Percentiles rank a stretch among this genome's conserved stretches.
phyloP scores from a whole-genome alignment of 768 basidiomycete species.

The Leucocoprinus sp. region DNA sequence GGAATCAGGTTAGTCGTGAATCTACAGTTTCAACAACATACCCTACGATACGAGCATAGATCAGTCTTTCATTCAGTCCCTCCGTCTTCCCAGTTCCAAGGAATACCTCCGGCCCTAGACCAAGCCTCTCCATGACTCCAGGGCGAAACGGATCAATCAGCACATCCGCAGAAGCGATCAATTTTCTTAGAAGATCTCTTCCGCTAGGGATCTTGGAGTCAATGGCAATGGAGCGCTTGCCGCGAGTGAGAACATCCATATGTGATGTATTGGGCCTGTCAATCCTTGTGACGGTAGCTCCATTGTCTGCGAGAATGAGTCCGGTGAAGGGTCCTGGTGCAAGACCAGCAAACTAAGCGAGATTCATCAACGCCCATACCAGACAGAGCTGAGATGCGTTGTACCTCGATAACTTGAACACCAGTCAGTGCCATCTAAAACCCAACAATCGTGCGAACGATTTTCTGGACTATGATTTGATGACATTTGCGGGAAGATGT shows the following conservation, averaged over 20 bases:
- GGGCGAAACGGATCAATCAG: conserved; percentile 81
- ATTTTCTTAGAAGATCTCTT: conserved; percentile 40
- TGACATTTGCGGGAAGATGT: conserved; percentile 1
- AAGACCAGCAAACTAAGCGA: conserved; percentile 63
- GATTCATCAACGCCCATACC: not conserved
- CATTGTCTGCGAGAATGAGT: conserved; percentile 70
- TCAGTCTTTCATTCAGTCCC: conserved; percentile 53
- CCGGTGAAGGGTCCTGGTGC: conserved; percentile 80
- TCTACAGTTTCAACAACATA: conserved; percentile 25
- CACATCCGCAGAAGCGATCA: conserved; percentile 65
- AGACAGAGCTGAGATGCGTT: not conserved
- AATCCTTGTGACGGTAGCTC: conserved; percentile 68
- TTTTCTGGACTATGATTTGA: too few relatives aligned
- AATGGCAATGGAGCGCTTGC: conserved; percentile 69
- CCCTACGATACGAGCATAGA: conserved; percentile 75
- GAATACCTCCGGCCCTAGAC: conserved; percentile 70
- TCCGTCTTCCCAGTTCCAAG: conserved; percentile 34
- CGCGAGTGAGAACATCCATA: conserved; percentile 51
- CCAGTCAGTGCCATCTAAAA: conserved; percentile 38
- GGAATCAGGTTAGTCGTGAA: not conserved
- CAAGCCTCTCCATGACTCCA: conserved; percentile 72
- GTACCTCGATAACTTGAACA: conserved; percentile 43
- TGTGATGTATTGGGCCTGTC: conserved; percentile 43
- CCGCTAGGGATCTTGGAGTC: conserved; percentile 59
- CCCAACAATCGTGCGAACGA: too few relatives aligned